Conservation (phyloP, 805 yeast genomes). For the Lipomyces yamadae region DNA sequence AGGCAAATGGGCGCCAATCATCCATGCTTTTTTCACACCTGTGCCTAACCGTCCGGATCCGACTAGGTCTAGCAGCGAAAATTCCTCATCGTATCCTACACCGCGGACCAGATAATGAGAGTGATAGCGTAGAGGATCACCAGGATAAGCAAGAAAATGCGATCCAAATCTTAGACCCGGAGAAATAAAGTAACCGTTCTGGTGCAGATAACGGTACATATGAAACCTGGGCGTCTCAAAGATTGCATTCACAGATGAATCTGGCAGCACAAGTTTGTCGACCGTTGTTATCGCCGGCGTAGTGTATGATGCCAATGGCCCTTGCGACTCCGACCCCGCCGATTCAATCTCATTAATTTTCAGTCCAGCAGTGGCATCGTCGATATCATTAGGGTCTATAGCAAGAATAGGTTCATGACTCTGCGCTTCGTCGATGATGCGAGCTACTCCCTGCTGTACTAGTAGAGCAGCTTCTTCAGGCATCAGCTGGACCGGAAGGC, state of each 20-base stretch:
- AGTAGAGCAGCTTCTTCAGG: conserved; percentile 77
- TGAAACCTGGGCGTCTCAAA: conserved; percentile 40
- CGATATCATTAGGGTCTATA: conserved; percentile 6
- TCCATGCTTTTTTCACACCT: conserved; percentile 85
- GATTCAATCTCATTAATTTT: conserved; percentile 12
- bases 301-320: neutral
- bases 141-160: conserved; percentile 86
- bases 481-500: conserved; percentile 76
- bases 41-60: conserved; percentile 93
- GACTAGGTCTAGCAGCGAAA: conserved; percentile 63
- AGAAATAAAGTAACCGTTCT: conserved; percentile 58
- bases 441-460: conserved; percentile 44
- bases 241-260: conserved; percentile 11
- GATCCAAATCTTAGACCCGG: conserved; percentile 96
- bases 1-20: conserved; percentile 49
- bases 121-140: conserved; percentile 89
- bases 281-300: conserved; percentile 16
- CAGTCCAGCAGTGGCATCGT: conserved; percentile 7
- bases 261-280: conserved; percentile 2
- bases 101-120: conserved; percentile 78
- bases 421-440: conserved; percentile 52
- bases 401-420: conserved; percentile 38
- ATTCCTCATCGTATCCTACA: conserved; percentile 54
- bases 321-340: neutral
- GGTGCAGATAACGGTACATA: conserved; percentile 52